Conservation (phyloP, 2,329 filamentous ascomycete genomes). For the Colletotrichum sublineola region DNA sequence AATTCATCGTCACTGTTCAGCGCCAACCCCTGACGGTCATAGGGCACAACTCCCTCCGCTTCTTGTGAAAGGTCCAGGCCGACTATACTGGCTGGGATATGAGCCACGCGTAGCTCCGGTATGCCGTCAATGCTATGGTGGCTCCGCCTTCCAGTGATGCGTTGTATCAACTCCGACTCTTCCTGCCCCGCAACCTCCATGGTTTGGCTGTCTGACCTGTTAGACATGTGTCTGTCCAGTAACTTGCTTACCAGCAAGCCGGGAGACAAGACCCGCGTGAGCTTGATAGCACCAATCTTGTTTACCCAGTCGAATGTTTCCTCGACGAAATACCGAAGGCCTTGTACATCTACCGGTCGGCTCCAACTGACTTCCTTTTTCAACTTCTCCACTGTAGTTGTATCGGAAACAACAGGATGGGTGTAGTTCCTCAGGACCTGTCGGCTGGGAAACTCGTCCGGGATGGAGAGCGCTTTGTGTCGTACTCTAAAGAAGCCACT, state of each 20-base stretch:
- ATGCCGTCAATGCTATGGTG: constrained; percentile 82
- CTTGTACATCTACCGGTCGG: constrained; percentile 72
- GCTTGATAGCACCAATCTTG: constrained; percentile 83
- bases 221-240: constrained; percentile 52
- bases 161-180: constrained; percentile 70
- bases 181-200: constrained; percentile 52
- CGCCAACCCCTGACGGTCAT: constrained; percentile 67
- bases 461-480: constrained; percentile 81
- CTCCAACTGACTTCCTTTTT: constrained; percentile 70
- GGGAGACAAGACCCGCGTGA: constrained; percentile 84
- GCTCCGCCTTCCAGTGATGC: constrained; percentile 75
- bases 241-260: constrained; percentile 77
- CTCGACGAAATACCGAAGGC: constrained; percentile 79
- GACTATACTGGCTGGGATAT: constrained; percentile 81
- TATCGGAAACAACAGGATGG: constrained; percentile 82
- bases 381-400: constrained; percentile 68
- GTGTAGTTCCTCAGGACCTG: constrained; percentile 90
- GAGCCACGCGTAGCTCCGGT: constrained; percentile 83
- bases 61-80: constrained; percentile 82
- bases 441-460: constrained; percentile 82
- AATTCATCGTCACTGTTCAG: constrained; percentile 77
- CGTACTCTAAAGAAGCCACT: constrained; percentile 82
- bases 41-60: constrained; percentile 69
- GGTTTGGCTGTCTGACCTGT: constrained; percentile 44
- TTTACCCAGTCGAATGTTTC: constrained; percentile 91